Percentiles rank a stretch among this genome's conserved stretches.
These are phyloP conservation scores for Ilex aquifolium DNA, from an alignment of 257 asterid genomes.

Conservation along the genomic window DNA sequence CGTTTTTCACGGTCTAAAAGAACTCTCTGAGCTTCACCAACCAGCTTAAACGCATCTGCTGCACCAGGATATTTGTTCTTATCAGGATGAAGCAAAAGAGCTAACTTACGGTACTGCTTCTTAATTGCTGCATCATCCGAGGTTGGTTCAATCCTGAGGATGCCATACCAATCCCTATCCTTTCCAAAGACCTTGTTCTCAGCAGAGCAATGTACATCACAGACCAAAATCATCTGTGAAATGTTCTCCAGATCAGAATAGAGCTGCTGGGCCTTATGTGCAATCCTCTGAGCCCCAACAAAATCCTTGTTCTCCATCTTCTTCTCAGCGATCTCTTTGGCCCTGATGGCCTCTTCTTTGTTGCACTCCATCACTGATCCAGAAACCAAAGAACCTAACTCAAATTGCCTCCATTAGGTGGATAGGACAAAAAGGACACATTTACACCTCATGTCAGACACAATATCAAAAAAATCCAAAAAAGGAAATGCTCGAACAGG, in stretches of 20 bases:
- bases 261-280: conserved; percentile 41
- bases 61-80: conserved; percentile 54
- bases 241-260: conserved; percentile 29
- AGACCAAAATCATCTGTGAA: conserved; percentile 39
- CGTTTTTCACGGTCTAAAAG: conserved; percentile 31
- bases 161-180: conserved; percentile 51
- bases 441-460: background rate
- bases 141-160: conserved; percentile 39
- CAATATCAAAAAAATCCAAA: no score
- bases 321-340: conserved; percentile 36
- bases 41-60: conserved; percentile 44
- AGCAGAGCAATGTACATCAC: conserved; percentile 54
- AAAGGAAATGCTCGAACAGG: no score
- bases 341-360: conserved; percentile 39
- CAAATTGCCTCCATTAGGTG: conserved; percentile 2
- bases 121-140: conserved; percentile 41
- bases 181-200: conserved; percentile 18
- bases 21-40: conserved; percentile 43
- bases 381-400: background rate
- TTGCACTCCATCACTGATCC: conserved; percentile 38
- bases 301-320: conserved; percentile 51
- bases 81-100: conserved; percentile 59
- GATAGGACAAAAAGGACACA: background rate
- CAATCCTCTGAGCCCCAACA: conserved; percentile 31
- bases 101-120: conserved; percentile 39